These are phyloP conservation scores for Auricularia sp. DNA, from an alignment of 768 basidiomycete species.

Conservation along the genomic window DNA sequence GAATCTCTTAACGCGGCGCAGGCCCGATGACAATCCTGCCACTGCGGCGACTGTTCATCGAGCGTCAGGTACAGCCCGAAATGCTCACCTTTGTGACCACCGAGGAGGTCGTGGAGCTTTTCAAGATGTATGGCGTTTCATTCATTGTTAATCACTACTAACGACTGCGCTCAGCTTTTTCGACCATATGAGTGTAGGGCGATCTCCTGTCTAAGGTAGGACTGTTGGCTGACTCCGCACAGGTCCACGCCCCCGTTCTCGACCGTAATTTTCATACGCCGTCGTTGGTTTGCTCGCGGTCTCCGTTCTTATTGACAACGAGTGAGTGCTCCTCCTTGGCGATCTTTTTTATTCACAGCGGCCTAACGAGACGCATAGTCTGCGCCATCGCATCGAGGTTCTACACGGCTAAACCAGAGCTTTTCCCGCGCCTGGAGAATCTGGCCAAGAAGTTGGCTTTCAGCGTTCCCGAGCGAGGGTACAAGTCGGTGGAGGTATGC, in stretches of 20 bases:
- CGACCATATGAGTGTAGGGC: slow-evolving; percentile 59
- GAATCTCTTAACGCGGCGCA: slow-evolving; percentile 16
- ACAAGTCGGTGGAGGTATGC: slow-evolving; percentile 69
- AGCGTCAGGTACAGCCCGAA: slow-evolving; percentile 85
- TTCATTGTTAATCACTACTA: slow-evolving; percentile 4
- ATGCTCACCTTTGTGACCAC: slow-evolving; percentile 82
- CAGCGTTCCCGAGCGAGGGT: slow-evolving; percentile 71
- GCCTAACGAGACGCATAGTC: slow-evolving; percentile 36
- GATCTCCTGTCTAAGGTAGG: not conserved
- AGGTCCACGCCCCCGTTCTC: slow-evolving; percentile 75
- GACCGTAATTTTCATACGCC: slow-evolving; percentile 90
- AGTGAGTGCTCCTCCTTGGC: slow-evolving; percentile 36
- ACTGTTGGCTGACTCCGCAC: slow-evolving; percentile 8
- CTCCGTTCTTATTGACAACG: slow-evolving; percentile 89
- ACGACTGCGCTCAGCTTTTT: slow-evolving; percentile 44
- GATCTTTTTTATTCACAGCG: not conserved
- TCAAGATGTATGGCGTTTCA: slow-evolving; percentile 61
- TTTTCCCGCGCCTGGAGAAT: slow-evolving; percentile 69
- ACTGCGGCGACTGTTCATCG: slow-evolving; percentile 71
- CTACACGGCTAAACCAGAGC: slow-evolving; percentile 69
- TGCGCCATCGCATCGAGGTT: slow-evolving; percentile 93
- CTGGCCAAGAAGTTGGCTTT: slow-evolving; percentile 84
- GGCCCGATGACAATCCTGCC: slow-evolving; percentile 86
- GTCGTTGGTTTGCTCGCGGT: slow-evolving; percentile 84
- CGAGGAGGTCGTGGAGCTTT: slow-evolving; percentile 84